Base-by-base conservation (phyloP, 2,329 filamentous ascomycete genomes). In the Fusarium cyanostomum region DNA sequence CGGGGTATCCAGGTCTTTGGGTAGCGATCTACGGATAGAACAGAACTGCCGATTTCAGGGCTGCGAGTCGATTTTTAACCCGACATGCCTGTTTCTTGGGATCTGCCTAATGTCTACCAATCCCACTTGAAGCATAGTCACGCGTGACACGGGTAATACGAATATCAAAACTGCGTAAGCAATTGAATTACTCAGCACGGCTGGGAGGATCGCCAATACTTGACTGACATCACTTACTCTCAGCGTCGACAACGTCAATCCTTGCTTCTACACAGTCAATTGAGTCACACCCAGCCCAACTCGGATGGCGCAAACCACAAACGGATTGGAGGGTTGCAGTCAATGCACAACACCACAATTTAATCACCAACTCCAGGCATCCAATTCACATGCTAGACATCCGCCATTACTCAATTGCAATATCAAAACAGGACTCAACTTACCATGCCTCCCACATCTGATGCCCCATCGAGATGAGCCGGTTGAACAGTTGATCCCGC, bases 391-490 rank as follows among this genome's bases (percentile, higher is more conserved):
- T 37, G 26, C 30, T 34, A 49, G 21, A 15, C 11, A 35, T 12
- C 30, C 26, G 12, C 26, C 27, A 31, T 44, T 28, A 16, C 16
- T 33, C 13, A 26, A 21, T 16, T 12, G 13, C 44, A 43, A 21
- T 2, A 12, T 37, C 9, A 34, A 34, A 26, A 15, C 27, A 24
- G n/a, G 11, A 15, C n/a, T n/a, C 27, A 16, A 44, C 38, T 61
- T 50, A 94, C 87, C 86, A 92, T 52, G 84, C 84, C 79, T 92
- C 90, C 92, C 92, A 95, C 81, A 92, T 92, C 82, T 95, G 91
- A 12, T 84, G 84, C 1, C 91, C 91, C 77, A 94, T 91, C 3
- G 90, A 86, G 55, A 93, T 78, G 52, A 94, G 73, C 13, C 92
- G 85, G 77, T 95, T 95, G 72, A 95, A 95, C 37, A 96, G 73